These are phyloP conservation scores for Tetracladium marchalianum DNA, from an alignment of 495 filamentous ascomycete genomes.

Conservation along the genomic window DNA sequence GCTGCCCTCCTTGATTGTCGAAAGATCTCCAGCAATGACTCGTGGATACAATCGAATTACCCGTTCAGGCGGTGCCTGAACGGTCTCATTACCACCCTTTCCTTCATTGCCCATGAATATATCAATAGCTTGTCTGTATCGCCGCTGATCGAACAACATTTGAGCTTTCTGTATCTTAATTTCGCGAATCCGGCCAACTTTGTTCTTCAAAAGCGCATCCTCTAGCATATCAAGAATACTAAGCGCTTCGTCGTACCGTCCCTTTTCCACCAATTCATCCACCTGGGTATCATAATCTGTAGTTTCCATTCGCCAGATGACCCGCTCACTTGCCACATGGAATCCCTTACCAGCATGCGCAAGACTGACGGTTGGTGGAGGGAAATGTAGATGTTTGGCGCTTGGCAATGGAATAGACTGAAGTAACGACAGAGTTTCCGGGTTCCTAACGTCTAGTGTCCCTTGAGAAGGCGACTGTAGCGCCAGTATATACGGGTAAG, in stretches of 20 bases:
- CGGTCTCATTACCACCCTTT: conserved; percentile 12
- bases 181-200: conserved; percentile 66
- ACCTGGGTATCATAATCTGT: conserved; percentile 88
- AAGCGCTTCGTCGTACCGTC: conserved; percentile 82
- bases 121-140: conserved; percentile 82
- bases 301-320: conserved; percentile 93
- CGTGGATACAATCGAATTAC: conserved; percentile 80
- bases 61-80: conserved; percentile 78
- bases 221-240: conserved; percentile 83
- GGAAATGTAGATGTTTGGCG: conserved; percentile 81
- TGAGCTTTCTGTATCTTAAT: conserved; percentile 89
- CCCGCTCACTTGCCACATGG: conserved; percentile 76
- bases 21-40: conserved; percentile 73
- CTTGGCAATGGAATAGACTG: conserved; percentile 75
- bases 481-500: conserved; percentile 88
- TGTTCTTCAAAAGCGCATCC: conserved; percentile 80
- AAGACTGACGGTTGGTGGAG: conserved; percentile 82
- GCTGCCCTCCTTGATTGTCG: conserved; percentile 35
- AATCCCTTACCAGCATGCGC: conserved; percentile 94
- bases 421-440: conserved; percentile 76
- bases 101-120: conserved; percentile 58
- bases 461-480: conserved; percentile 79
- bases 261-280: conserved; percentile 66
- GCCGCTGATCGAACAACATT: conserved; percentile 65
- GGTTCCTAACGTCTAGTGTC: conserved; percentile 82